Evolutionary conservation across 192 early-diverging fungal species (phyloP).

Genomic region (Backusella psychrophila): DNA sequence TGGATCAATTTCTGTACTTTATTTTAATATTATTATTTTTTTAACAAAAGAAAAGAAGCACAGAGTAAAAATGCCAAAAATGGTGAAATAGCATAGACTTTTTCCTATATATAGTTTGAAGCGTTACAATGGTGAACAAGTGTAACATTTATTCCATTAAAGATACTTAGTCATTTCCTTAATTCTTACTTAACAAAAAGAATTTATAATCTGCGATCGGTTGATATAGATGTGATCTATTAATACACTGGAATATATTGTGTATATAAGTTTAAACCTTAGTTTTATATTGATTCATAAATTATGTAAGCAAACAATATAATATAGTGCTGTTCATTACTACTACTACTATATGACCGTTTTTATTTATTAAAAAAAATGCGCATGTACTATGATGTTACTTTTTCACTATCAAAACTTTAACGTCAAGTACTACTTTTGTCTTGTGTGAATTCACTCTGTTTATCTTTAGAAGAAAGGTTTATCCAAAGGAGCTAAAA

Average conservation of each 20-base stretch:
- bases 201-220: too few species aligned
- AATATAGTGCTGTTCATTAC: background rate
- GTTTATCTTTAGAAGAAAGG: background rate
- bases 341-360: background rate
- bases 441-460: background rate
- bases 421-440: background rate
- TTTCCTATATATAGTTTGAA: background rate
- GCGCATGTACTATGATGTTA: too few species aligned
- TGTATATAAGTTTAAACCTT: background rate
- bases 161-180: background rate
- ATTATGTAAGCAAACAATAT: background rate
- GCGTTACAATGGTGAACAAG: background rate
- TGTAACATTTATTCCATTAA: background rate
- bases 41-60: background rate
- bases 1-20: background rate
- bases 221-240: background rate
- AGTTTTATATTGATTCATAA: background rate
- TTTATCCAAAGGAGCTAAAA: background rate
- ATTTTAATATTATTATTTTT: background rate
- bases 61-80: background rate
- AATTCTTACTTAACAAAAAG: background rate
- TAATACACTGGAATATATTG: background rate
- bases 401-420: background rate
- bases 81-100: background rate
- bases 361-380: background rate